These are phyloP conservation scores for Populus tomentosa DNA, from an alignment of 441 rosid species.

Conservation along the genomic window DNA sequence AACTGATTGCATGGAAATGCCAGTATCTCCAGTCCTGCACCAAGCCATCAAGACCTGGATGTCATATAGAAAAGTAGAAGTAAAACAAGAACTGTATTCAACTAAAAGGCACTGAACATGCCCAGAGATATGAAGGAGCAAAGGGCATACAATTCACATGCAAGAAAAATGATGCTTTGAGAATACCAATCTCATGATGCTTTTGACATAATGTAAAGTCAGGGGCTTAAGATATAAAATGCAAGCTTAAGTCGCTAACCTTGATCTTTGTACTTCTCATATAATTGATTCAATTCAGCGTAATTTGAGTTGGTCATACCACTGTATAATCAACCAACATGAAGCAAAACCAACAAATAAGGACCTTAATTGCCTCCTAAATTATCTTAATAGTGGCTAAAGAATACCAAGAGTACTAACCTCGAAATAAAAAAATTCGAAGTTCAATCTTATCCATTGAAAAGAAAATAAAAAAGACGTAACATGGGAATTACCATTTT, in stretches of 20 bases:
- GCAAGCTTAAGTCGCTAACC: slow-evolving; percentile 36
- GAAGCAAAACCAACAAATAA: neutral
- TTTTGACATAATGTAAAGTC: neutral
- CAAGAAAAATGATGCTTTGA: neutral
- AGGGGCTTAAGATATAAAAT: neutral
- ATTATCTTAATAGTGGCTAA: neutral
- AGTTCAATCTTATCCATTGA: neutral
- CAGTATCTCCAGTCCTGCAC: slow-evolving; percentile 70
- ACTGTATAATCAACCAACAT: slow-evolving; percentile 34
- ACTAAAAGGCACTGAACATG: neutral
- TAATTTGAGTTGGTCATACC: slow-evolving; percentile 91
- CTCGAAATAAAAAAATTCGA: neutral
- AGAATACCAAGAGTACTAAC: neutral
- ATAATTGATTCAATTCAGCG: slow-evolving; percentile 63
- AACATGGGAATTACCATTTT: slow-evolving; percentile 43
- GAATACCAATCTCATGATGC: neutral
- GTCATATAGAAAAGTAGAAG: neutral
- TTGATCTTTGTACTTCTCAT: slow-evolving; percentile 66
- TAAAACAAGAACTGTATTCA: neutral
- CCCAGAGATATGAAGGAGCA: neutral
- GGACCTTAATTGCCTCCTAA: neutral
- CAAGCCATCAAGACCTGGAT: slow-evolving; percentile 6
- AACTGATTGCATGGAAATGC: slow-evolving; percentile 97
- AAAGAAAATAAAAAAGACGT: neutral
- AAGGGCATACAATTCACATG: neutral